Base-by-base conservation (phyloP, 805 yeast species). In the Sugiyamaella lignohabitans region DNA sequence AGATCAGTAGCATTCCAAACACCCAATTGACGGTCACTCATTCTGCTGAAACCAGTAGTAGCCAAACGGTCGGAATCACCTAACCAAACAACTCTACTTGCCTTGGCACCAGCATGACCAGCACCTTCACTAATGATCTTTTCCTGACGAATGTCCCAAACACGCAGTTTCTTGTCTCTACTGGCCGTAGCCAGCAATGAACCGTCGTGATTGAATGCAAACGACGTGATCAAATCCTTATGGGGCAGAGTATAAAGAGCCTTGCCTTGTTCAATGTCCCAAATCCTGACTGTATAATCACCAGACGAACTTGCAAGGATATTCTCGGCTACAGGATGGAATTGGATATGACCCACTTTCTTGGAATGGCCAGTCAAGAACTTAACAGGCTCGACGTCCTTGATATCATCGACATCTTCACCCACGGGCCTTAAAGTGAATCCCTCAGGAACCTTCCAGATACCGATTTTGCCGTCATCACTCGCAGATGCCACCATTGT, bases 21-120 rank as follows among this genome's bases (percentile, higher is more conserved):
- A 58, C 93, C 98, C 50, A 91, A 72, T 68, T 93, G 98, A 63
- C 99, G 87, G 62, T 93, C 98, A 40, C 95, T 85, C 55, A 86
- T 74, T 59, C 84, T 79, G 22, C 95, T 87, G 64, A 93, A 93
- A 1, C 99, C 99, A 5, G 98, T 89, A 35, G 98, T 91, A 43
- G 82, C 84, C 32, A 93, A 69, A 57, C 97, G 76, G 60, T 89
- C 84, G 40, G 83, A 70, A 59, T 86, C 79, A 30, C 98, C 97
- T 51, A 91, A 69, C 98, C 98, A 93, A 14, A 78, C 79, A 35
- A 87, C 84, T 64, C 98, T 79, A 19, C 89, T 76, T 29, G 86
- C 81, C 65, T 93, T 93, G 30, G 97, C 96, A 51, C 98, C 98
- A 2, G 84, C 70, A 62, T 93, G 98, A 16, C 95, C 95, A 1